A percentile compares a stretch with the other conserved stretches of the same genome.
phyloP scores from a whole-genome alignment of 345 rosid species.

The Boechera retrofracta region DNA sequence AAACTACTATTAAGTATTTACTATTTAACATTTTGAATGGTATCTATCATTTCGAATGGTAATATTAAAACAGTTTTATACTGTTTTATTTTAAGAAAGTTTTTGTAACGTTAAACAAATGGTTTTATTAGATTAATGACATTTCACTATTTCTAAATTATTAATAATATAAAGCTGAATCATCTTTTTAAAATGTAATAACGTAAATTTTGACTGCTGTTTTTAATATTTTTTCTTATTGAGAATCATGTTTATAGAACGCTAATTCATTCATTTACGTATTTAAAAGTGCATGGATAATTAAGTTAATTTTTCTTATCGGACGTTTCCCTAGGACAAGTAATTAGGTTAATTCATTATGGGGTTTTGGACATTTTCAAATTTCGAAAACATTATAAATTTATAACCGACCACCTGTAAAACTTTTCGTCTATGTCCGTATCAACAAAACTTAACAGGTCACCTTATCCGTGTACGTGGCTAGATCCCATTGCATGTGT shows the following conservation, averaged over 20 bases:
- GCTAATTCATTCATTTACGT: neutral
- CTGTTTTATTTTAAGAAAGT: too few relatives aligned
- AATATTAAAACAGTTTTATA: neutral
- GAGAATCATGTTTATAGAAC: neutral
- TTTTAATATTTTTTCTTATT: neutral
- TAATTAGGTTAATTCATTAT: neutral
- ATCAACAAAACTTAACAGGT: neutral
- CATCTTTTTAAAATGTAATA: neutral
- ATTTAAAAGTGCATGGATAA: neutral
- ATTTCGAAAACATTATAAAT: neutral
- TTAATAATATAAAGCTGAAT: neutral
- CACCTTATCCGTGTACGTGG: constrained; percentile 34
- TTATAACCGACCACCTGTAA: constrained; percentile 5
- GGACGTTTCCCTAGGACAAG: neutral
- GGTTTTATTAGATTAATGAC: neutral
- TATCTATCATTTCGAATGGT: too few relatives aligned
- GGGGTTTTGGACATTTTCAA: neutral
- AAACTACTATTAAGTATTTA: neutral
- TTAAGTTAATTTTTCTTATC: neutral
- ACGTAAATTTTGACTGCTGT: neutral
- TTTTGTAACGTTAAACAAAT: neutral
- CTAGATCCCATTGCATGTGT: neutral
- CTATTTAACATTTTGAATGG: neutral
- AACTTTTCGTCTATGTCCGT: neutral
- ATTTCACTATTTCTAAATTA: neutral